Percentiles rank a stretch among this genome's conserved stretches.
Evolutionary conservation across 805 yeast species (phyloP).

Genomic region (Yarrowia sp.): DNA sequence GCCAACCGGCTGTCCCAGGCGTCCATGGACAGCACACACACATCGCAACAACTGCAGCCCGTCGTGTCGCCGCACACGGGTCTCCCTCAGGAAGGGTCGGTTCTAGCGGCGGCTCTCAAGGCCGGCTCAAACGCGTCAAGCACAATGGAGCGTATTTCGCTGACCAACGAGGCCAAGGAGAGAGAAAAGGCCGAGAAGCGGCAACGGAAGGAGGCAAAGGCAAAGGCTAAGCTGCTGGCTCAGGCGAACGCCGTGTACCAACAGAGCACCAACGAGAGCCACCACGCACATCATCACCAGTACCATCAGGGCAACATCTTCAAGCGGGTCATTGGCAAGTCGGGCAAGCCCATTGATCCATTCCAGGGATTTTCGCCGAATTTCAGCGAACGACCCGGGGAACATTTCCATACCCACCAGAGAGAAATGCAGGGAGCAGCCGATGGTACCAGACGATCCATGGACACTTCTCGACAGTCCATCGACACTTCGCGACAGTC

Average conservation of each 20-base stretch:
- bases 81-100: slow-evolving; percentile 34
- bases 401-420: slow-evolving; percentile 25
- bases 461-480: background rate
- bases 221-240: slow-evolving; percentile 29
- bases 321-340: slow-evolving; percentile 25
- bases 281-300: slow-evolving; percentile 19
- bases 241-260: slow-evolving; percentile 31
- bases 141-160: slow-evolving; percentile 36
- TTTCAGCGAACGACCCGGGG: slow-evolving; percentile 23
- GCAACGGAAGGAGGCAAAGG: slow-evolving; percentile 26
- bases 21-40: slow-evolving; percentile 18
- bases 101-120: slow-evolving; percentile 33
- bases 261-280: slow-evolving; percentile 10
- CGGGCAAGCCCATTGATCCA: slow-evolving; percentile 35
- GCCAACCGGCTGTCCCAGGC: slow-evolving; percentile 34
- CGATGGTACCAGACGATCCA: background rate
- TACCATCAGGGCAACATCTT: slow-evolving; percentile 32
- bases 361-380: slow-evolving; percentile 38
- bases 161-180: slow-evolving; percentile 31
- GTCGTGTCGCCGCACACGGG: slow-evolving; percentile 35
- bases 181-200: slow-evolving; percentile 29
- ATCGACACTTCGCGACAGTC: background rate
- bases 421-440: slow-evolving; percentile 16
- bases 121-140: slow-evolving; percentile 34
- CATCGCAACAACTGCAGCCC: slow-evolving; percentile 17